A percentile compares a stretch with the other conserved stretches of the same genome.
Conservation (phyloP, 768 basidiomycete species). For the Lactifluus subvellereus region DNA sequence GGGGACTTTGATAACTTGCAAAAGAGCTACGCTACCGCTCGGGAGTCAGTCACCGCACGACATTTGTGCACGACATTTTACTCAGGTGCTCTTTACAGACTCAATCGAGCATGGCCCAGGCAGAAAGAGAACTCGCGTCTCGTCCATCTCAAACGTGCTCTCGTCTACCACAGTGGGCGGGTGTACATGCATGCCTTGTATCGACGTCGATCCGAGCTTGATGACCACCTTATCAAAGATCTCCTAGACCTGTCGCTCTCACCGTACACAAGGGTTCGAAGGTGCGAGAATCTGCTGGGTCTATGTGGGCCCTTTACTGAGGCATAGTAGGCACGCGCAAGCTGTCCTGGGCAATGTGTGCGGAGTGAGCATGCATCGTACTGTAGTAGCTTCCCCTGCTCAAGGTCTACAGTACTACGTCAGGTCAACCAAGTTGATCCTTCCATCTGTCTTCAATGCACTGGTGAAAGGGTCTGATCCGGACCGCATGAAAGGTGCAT, state of each 20-base stretch:
- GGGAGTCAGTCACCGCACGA: conserved; percentile 43
- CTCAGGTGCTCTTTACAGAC: conserved; percentile 34
- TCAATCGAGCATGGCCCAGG: conserved; percentile 59
- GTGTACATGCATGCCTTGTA: conserved; percentile 74
- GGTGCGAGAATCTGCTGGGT: conserved; percentile 36
- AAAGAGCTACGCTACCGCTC: conserved; percentile 57
- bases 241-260: conserved; percentile 72
- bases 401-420: conserved; percentile 37
- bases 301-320: neutral
- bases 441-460: conserved; percentile 56
- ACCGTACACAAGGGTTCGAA: conserved; percentile 69
- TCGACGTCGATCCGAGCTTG: conserved; percentile 66
- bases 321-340: conserved; percentile 56
- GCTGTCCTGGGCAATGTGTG: conserved; percentile 56
- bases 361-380: conserved; percentile 41
- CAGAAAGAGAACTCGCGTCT: conserved; percentile 74
- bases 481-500: conserved; percentile 91
- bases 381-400: neutral
- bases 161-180: conserved; percentile 69
- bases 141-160: conserved; percentile 71
- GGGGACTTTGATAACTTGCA: conserved; percentile 56
- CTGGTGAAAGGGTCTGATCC: conserved; percentile 73
- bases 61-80: neutral
- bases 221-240: conserved; percentile 62
- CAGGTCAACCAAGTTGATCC: conserved; percentile 60